Conservation (phyloP, 305 asterid genomes). For the Fraxinus paxiana region DNA sequence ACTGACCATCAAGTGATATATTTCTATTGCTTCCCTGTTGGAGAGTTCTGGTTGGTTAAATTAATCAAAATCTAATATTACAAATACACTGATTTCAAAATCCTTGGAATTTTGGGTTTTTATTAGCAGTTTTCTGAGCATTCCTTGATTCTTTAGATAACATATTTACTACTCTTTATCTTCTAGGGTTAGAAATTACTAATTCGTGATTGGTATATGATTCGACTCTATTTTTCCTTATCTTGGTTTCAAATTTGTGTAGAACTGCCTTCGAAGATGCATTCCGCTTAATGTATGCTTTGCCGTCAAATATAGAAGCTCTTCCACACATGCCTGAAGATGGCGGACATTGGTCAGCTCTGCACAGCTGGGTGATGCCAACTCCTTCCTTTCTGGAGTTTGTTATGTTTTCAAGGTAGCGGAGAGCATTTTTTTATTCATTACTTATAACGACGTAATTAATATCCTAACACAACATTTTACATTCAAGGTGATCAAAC, state of each 20-base stretch:
- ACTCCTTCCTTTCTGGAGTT: constrained; percentile 90
- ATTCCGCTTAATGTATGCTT: constrained; percentile 79
- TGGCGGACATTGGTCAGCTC: constrained; percentile 86
- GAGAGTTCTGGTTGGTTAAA: not conserved
- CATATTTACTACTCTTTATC: not conserved
- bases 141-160: not conserved
- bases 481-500: constrained; percentile 6
- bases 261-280: constrained; percentile 77
- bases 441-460: not conserved
- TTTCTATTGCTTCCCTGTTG: not conserved
- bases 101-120: not conserved
- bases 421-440: constrained; percentile 2
- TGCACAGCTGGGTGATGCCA: constrained; percentile 98
- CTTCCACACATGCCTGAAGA: constrained; percentile 99
- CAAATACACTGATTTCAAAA: not conserved
- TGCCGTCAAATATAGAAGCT: constrained; percentile 73
- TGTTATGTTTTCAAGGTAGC: constrained; percentile 85
- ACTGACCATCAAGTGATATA: not conserved
- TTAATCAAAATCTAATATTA: not conserved
- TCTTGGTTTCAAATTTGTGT: constrained; percentile 25
- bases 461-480: not conserved
- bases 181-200: not conserved
- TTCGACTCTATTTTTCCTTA: not conserved
- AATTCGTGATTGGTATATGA: not conserved
- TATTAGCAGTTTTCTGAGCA: not conserved